Conservation (phyloP, 495 filamentous ascomycete species). For the Daldinia loculata region DNA sequence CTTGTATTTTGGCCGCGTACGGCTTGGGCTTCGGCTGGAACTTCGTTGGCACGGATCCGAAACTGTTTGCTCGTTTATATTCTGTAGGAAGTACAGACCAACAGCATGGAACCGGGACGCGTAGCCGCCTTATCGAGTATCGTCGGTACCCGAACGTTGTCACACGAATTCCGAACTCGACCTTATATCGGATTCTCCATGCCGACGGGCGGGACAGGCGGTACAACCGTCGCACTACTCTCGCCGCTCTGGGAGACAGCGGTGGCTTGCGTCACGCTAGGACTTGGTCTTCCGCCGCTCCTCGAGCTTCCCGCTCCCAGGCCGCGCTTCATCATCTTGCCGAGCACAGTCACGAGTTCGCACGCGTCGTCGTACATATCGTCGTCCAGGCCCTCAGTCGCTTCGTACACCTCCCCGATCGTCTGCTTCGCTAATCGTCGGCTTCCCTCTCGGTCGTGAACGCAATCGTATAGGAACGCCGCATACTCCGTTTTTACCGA, state of each 20-base stretch:
- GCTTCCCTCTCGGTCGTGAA: slow-evolving; percentile 79
- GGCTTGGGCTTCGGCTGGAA: neutral
- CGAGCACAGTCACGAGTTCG: slow-evolving; percentile 75
- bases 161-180: neutral
- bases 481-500: slow-evolving; percentile 92
- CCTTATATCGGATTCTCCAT: slow-evolving; percentile 47
- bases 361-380: slow-evolving; percentile 84
- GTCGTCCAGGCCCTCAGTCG: slow-evolving; percentile 89
- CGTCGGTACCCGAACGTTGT: neutral
- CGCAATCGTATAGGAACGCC: slow-evolving; percentile 95
- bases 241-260: slow-evolving; percentile 22
- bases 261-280: slow-evolving; percentile 13
- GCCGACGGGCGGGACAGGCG: slow-evolving; percentile 33
- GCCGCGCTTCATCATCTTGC: slow-evolving; percentile 80
- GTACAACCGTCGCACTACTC: slow-evolving; percentile 25
- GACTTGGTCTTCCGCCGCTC: slow-evolving; percentile 42
- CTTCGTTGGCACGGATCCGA: neutral
- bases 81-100: too few relatives aligned
- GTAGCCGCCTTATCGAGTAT: neutral
- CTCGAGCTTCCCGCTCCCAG: slow-evolving; percentile 39
- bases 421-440: slow-evolving; percentile 80
- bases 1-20: neutral
- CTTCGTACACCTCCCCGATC: slow-evolving; percentile 89
- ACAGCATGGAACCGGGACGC: neutral
- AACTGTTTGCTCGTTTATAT: too few relatives aligned